A percentile compares a stretch with the other conserved stretches of the same genome.
Conservation (phyloP, 1,284 basidiomycete species). For the Schizophyllum amplum region DNA sequence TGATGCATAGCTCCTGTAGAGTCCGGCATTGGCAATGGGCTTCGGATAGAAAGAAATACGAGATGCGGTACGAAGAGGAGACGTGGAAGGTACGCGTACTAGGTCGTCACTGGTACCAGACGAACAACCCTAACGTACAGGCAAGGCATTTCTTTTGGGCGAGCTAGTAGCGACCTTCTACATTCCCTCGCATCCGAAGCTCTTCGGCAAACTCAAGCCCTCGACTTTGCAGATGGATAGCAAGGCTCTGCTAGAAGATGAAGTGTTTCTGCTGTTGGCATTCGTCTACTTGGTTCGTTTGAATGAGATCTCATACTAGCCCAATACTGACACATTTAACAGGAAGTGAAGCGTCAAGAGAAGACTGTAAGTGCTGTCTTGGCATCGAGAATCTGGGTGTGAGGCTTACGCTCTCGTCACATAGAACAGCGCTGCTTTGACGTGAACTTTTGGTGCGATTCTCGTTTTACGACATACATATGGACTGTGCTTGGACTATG, state of each 20-base stretch:
- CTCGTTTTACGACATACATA: too few species aligned
- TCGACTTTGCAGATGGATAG: constrained; percentile 27
- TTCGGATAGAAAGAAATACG: constrained; percentile 32
- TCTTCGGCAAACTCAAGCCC: constrained; percentile 34
- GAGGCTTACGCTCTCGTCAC: too few species aligned
- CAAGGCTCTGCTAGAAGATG: constrained; percentile 31
- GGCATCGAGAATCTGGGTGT: too few species aligned
- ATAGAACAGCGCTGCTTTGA: too few species aligned
- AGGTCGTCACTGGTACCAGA: background rate
- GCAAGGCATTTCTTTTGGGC: constrained; percentile 24
- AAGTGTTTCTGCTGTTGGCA: constrained; percentile 36
- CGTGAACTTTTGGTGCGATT: too few species aligned
- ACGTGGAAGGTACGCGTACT: constrained; percentile 34
- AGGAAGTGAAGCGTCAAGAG: background rate
- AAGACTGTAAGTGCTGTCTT: background rate
- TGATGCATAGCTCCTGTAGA: constrained; percentile 14
- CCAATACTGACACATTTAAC: background rate
- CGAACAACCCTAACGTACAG: constrained; percentile 15
- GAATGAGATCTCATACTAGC: background rate
- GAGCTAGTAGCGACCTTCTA: constrained; percentile 19
- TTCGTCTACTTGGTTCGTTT: constrained; percentile 30
- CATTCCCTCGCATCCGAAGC: constrained; percentile 34
- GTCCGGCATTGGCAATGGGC: constrained; percentile 35
- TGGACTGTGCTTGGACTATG: too few species aligned
- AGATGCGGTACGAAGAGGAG: constrained; percentile 27